phyloP scores from a whole-genome alignment of 2,329 filamentous ascomycete species.

The Fusarium sp. region DNA sequence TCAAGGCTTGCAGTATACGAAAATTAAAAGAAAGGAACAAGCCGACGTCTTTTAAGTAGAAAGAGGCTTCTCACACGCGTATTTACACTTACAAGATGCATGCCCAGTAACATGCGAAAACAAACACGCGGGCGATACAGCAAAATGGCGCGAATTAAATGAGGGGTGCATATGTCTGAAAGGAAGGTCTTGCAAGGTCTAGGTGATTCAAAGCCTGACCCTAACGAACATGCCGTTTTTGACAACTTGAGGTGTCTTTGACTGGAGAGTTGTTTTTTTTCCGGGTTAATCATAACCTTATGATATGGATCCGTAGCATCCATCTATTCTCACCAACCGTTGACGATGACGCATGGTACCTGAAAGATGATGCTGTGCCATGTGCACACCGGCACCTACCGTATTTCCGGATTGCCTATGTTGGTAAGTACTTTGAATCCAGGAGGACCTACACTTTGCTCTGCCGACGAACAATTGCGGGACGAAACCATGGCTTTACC shows the following conservation, averaged over 20 bases:
- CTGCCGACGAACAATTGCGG: not conserved
- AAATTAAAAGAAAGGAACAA: not conserved
- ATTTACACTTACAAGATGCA: constrained; percentile 1
- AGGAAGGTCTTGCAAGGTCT: not conserved
- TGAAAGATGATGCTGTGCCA: constrained; percentile 20
- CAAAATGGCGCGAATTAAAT: constrained; percentile 20
- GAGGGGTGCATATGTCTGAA: not conserved
- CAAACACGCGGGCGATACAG: constrained; percentile 23
- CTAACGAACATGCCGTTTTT: not conserved
- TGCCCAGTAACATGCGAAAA: constrained; percentile 17
- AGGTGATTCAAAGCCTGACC: not conserved
- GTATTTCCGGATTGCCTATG: constrained; percentile 17
- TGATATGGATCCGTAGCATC: not conserved
- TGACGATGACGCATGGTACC: constrained; percentile 25
- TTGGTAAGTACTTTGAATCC: constrained; percentile 21
- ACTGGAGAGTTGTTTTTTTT: not conserved
- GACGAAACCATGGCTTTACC: not conserved
- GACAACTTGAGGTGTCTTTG: not conserved
- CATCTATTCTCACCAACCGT: constrained; percentile 2
- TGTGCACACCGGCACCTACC: constrained; percentile 26
- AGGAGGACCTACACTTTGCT: not conserved
- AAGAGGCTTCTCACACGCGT: not conserved
- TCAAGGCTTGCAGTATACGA: not conserved
- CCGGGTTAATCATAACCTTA: not conserved
- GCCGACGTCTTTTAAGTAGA: not conserved